These are phyloP conservation scores for Microdochium paspali DNA, from an alignment of 2,329 filamentous ascomycete species.

Conservation along the genomic window DNA sequence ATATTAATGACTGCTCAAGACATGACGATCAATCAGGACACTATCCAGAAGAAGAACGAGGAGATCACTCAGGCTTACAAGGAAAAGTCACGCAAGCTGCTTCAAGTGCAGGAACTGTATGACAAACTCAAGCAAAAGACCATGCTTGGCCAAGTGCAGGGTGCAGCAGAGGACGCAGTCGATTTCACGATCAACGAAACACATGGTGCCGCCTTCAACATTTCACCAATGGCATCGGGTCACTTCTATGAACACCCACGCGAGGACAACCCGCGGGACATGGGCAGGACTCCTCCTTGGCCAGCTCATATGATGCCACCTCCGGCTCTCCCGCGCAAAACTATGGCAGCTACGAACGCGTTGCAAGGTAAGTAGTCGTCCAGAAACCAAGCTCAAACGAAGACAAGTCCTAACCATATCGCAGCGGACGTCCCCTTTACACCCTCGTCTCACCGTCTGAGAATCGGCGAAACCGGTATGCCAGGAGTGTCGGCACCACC, in stretches of 20 bases:
- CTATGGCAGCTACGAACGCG: conserved; percentile 5
- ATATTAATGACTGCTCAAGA: conserved; percentile 17
- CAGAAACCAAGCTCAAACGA: background rate
- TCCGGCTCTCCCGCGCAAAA: conserved; percentile 1
- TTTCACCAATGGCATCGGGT: background rate
- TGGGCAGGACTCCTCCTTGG: background rate
- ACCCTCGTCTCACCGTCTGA: conserved; percentile 21
- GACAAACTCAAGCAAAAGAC: conserved; percentile 48
- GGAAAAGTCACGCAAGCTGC: conserved; percentile 61
- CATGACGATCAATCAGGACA: conserved; percentile 52
- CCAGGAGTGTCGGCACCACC: conserved; percentile 19
- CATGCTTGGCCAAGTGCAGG: conserved; percentile 44
- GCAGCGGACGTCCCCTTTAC: conserved; percentile 20
- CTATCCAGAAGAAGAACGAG: conserved; percentile 60
- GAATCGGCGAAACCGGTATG: conserved; percentile 12
- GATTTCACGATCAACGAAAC: conserved; percentile 26
- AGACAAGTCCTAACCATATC: background rate
- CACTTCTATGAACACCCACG: conserved; percentile 6
- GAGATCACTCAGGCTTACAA: conserved; percentile 57
- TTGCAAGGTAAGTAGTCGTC: conserved; percentile 6
- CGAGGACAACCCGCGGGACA: conserved; percentile 2
- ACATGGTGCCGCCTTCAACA: background rate
- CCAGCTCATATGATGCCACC: background rate
- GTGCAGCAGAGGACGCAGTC: conserved; percentile 41
- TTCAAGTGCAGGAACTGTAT: conserved; percentile 59